Percentiles rank a stretch among this genome's conserved stretches.
phyloP scores from a whole-genome alignment of 192 early-diverging fungal species.

The Coemansia sp. region DNA sequence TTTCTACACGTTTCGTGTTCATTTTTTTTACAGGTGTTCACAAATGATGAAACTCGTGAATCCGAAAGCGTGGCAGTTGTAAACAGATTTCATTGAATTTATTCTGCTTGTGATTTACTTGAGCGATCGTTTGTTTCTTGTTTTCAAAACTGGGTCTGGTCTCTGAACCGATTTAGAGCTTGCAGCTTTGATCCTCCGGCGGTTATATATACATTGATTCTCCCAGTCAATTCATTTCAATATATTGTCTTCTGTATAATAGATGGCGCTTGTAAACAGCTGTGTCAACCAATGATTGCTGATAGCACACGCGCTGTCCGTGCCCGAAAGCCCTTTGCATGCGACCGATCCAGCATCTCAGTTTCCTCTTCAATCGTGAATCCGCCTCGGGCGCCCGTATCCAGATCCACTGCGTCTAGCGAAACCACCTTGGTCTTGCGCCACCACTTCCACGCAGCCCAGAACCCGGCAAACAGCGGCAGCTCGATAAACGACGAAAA shows the following conservation, averaged over 20 bases:
- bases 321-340: slow-evolving; percentile 9
- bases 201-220: no score
- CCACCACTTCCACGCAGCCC: slow-evolving; percentile 58
- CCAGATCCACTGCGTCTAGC: slow-evolving; percentile 59
- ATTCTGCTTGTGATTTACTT: neutral
- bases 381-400: slow-evolving; percentile 19
- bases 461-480: slow-evolving; percentile 58
- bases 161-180: neutral
- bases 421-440: slow-evolving; percentile 56
- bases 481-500: slow-evolving; percentile 61
- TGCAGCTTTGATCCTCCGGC: no score
- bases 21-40: neutral
- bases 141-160: neutral
- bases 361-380: slow-evolving; percentile 16
- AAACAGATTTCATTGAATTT: neutral
- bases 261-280: no score
- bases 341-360: neutral
- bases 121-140: neutral
- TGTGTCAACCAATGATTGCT: neutral
- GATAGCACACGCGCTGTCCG: neutral
- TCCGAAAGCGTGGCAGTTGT: neutral
- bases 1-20: no score
- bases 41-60: neutral
- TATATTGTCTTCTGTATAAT: no score
- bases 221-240: no score